Evolutionary conservation across 164 flowering plant species (phyloP), one percentile per base, ranked within the genome.

Genomic region (Magnolia officinalis): DNA sequence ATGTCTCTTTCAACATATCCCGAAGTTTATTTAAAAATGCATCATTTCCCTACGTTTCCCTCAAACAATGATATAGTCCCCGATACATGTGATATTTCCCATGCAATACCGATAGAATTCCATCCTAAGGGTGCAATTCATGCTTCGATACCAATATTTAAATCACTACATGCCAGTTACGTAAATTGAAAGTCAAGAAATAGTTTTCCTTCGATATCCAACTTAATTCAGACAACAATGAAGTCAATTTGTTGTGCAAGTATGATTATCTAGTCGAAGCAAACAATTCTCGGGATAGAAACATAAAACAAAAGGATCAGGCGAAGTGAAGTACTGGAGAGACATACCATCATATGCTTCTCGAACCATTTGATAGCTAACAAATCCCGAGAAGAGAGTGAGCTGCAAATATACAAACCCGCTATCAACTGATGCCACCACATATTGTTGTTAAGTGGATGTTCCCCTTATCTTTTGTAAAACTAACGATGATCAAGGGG

Each of bases 301-400:
- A 66, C 10, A 11, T 1, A 2, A 66, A 66, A 66, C 29, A 24
- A 65, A 65, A 65, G 21, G 14, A 21, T 29, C 0, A 18, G 31
- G 49, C 49, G 8, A 24, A 68, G 16, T 29, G 29, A 6, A 29
- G 19, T n/a, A 21, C 8, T 20, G n/a, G 29, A 19, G 14, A 21
- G 29, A 75, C 19, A 20, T 90, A 92, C 99, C 98, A 82, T 91
- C 93, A 83, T 94, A 96, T 82, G 99, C 98, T 74, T 96, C 99
- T 82, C 98, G 88, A 76, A 96, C 99, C 99, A 96, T 93, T 76
- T 91, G 95, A 85, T 96, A 94, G 87, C 91, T 92, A 79, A 96
- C 97, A 89, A 96, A 96, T 81, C 99, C 99, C 49, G 99, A 96
- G 85, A 96, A 96, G 80, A 96, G 90, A 58, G 99, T 96, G 68